These are phyloP conservation scores for Knufia fluminis DNA, from an alignment of 2,329 filamentous ascomycete species.

Conservation along the genomic window DNA sequence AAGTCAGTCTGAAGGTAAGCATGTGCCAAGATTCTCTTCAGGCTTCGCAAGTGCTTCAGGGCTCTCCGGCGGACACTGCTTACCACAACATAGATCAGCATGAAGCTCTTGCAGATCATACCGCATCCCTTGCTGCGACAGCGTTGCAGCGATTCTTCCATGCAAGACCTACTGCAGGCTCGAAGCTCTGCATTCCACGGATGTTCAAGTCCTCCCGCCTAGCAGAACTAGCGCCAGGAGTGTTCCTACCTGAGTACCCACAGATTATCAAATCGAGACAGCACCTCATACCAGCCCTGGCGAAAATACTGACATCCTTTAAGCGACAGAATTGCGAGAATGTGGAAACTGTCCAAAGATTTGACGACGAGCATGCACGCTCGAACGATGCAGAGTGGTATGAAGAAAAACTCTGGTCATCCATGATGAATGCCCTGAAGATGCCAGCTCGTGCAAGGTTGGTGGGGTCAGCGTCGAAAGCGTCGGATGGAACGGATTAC, in stretches of 20 bases:
- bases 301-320: not conserved
- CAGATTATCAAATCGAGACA: not conserved
- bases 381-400: not conserved
- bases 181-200: not conserved
- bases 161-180: not conserved
- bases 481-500: not conserved
- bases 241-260: slow-evolving; percentile 2
- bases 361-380: not conserved
- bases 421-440: not conserved
- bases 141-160: not conserved
- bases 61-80: too few species aligned
- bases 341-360: not conserved
- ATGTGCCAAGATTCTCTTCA: too few species aligned
- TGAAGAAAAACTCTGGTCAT: slow-evolving; percentile 5
- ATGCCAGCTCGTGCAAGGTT: not conserved
- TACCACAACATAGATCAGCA: too few species aligned
- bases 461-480: not conserved
- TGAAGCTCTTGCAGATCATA: too few species aligned
- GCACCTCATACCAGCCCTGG: not conserved
- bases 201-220: not conserved
- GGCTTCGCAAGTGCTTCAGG: too few species aligned
- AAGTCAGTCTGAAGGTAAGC: too few species aligned
- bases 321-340: not conserved
- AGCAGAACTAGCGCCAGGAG: slow-evolving; percentile 3
- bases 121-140: not conserved